Base-by-base conservation (phyloP, 768 basidiomycete genomes). In the Podaxis sp. region DNA sequence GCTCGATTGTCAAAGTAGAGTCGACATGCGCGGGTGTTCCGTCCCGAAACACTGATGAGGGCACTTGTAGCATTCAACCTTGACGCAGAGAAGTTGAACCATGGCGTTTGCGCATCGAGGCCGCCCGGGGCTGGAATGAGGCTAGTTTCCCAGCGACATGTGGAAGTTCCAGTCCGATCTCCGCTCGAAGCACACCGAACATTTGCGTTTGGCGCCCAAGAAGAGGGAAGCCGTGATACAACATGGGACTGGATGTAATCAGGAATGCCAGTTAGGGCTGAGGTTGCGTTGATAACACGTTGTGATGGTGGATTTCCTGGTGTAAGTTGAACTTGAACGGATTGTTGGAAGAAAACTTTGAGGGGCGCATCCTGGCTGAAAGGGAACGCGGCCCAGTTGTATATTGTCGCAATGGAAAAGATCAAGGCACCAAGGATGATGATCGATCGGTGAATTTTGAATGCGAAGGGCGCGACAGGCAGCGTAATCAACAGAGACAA, bases 1-100 rank as follows among this genome's bases (percentile, higher is more conserved):
- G 56, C 76, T 63, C 67, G 68, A 51, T 75, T 76, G 5, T 79
- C 83, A 64, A 92, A 86, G 57, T 84, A 79, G 28, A 92, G 66
- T 54, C 82, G 72, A 69, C 92, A 92, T n/a, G 78, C 78, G 22
- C 88, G 84, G 9, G 89, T 88, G 69, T 89, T 86, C 39, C 71
- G 73, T 13, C 86, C 89, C 48, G 74, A 71, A 9, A 92, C 70
- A 2, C 68, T 70, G 63, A 92, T 76, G 26, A 39, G 19, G 39
- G 53, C 44, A 28, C 46, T 60, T 6, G 62, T 44, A n/a, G 30
- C 24, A 36, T 75, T 75, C 3, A 75, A 69, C 8, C 82, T 77
- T 40, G 70, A 69, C 5, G 76, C 65, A 3, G 69, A 74, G 39
- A 78, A 71, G n/a, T 71, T 69, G 19, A 88, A 64, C 84, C 84